Evolutionary conservation across 805 yeast genomes (phyloP).

Genomic region (Barnettozyma wickerhamii): DNA sequence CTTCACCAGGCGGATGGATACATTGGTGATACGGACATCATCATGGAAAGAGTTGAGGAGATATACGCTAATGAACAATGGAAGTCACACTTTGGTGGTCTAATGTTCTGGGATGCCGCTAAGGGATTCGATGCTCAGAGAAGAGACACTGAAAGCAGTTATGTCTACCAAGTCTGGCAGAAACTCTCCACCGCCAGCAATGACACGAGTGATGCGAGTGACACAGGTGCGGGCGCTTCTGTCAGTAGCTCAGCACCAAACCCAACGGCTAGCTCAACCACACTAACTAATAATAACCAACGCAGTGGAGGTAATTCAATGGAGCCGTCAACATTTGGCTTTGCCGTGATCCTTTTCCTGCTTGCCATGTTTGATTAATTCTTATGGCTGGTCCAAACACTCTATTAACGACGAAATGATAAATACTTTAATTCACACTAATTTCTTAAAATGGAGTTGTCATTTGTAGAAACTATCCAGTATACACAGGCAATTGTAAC

Average conservation of each 20-base stretch:
- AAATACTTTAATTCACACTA: too few relatives aligned
- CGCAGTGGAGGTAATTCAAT: neutral
- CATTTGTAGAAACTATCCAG: too few relatives aligned
- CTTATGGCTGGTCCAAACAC: too few relatives aligned
- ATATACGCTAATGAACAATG: constrained; percentile 7
- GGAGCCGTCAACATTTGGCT: neutral
- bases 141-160: constrained; percentile 23
- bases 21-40: constrained; percentile 34
- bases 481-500: too few relatives aligned
- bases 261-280: neutral
- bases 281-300: neutral
- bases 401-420: too few relatives aligned
- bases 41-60: constrained; percentile 26
- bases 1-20: constrained; percentile 54
- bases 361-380: neutral
- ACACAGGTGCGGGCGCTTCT: constrained; percentile 14
- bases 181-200: constrained; percentile 12
- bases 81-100: constrained; percentile 65
- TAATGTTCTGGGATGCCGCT: constrained; percentile 90
- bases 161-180: constrained; percentile 21
- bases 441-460: too few relatives aligned
- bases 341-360: neutral
- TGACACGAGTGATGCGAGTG: too few relatives aligned
- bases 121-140: constrained; percentile 48
- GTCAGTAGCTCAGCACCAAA: neutral